These are phyloP conservation scores for Gossypium davidsonii DNA, from an alignment of 441 rosid genomes.

Conservation along the genomic window DNA sequence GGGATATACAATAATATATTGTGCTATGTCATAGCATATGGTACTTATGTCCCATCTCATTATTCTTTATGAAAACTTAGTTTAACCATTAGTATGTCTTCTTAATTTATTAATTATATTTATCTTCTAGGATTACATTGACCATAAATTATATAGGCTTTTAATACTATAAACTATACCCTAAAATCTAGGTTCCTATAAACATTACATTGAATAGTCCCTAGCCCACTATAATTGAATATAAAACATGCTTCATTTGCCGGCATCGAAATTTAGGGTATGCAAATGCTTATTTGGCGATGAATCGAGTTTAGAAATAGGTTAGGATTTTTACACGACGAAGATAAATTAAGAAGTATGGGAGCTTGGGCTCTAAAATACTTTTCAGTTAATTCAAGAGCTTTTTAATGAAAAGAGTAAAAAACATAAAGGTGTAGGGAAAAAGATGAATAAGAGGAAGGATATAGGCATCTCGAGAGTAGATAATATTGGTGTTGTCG, in stretches of 20 bases:
- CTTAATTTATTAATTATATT: neutral
- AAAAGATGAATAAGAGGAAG: no score
- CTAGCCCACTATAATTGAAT: neutral
- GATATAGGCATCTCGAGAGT: no score
- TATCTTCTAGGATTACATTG: neutral
- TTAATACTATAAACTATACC: neutral
- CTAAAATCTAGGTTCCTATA: neutral
- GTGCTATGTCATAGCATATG: slow-evolving; percentile 2
- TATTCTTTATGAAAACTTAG: slow-evolving; percentile 14
- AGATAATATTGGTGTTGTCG: no score
- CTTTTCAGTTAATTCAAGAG: no score
- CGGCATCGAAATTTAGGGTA: no score
- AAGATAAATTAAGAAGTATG: no score
- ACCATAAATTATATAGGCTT: neutral
- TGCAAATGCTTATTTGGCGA: no score
- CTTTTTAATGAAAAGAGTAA: no score
- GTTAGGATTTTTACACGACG: no score
- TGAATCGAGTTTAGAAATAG: no score
- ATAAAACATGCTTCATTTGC: neutral
- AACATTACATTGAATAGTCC: neutral
- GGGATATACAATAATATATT: slow-evolving; percentile 14
- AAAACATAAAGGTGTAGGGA: no score
- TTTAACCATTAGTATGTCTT: neutral
- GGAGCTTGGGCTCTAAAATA: no score
- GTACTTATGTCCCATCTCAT: slow-evolving; percentile 26